phyloP scores from a whole-genome alignment of 345 rosid genomes.

The Stellera chamaejasme region DNA sequence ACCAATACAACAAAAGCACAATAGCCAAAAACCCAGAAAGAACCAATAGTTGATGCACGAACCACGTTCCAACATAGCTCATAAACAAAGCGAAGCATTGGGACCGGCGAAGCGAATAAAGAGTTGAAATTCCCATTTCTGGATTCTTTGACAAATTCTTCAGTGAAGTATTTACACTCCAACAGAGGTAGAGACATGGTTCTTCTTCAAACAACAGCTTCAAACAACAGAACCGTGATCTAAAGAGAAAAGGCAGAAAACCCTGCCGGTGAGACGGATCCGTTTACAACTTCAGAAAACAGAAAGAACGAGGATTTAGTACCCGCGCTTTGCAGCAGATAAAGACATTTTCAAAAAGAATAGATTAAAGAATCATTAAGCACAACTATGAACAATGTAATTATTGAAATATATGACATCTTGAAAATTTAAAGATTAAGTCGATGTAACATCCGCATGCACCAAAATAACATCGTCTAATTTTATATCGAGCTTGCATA shows the following conservation, averaged over 20 bases:
- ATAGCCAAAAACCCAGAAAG: background rate
- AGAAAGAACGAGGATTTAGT: too few relatives aligned
- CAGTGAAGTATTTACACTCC: conserved; percentile 64
- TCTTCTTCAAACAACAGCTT: background rate
- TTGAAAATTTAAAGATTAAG: too few relatives aligned
- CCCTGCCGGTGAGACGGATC: background rate
- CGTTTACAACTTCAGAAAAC: background rate
- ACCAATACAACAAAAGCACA: background rate
- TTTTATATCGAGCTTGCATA: too few relatives aligned
- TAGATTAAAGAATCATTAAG: too few relatives aligned
- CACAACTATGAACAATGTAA: too few relatives aligned
- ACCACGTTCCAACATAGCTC: conserved; percentile 88
- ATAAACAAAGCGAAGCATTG: conserved; percentile 81
- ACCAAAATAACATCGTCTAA: too few relatives aligned
- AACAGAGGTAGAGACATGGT: conserved; percentile 59
- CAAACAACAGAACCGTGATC: background rate
- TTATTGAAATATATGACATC: too few relatives aligned
- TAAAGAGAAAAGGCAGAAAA: too few relatives aligned
- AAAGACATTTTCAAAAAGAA: too few relatives aligned
- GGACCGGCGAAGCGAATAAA: conserved; percentile 51
- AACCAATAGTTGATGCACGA: background rate
- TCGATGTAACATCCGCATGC: too few relatives aligned
- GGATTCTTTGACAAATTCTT: conserved; percentile 71
- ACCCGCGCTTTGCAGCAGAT: too few relatives aligned
- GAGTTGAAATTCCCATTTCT: conserved; percentile 53